These are phyloP conservation scores for Cotoneaster glaucophyllus DNA, from an alignment of 306 rosid genomes.

Conservation along the genomic window DNA sequence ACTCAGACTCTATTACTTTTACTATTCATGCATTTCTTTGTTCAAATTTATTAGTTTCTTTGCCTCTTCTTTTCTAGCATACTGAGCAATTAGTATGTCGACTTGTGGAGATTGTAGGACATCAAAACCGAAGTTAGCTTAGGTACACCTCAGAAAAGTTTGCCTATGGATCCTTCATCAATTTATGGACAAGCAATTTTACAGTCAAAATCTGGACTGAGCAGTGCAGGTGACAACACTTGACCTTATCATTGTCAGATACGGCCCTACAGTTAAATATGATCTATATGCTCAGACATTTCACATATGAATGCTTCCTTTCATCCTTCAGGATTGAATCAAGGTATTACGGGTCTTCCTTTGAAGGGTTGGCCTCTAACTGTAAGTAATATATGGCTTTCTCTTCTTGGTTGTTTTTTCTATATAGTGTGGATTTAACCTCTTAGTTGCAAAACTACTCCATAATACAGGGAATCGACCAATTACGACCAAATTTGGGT, in stretches of 20 bases:
- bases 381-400: slow-evolving; percentile 41
- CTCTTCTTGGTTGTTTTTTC: not conserved
- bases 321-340: slow-evolving; percentile 54
- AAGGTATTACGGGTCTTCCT: slow-evolving; percentile 75
- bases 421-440: not conserved
- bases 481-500: slow-evolving; percentile 69
- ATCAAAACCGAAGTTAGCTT: slow-evolving; percentile 65
- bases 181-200: slow-evolving; percentile 79
- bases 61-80: slow-evolving; percentile 12
- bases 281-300: not conserved
- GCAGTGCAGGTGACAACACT: slow-evolving; percentile 54
- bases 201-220: slow-evolving; percentile 83
- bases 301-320: slow-evolving; percentile 2
- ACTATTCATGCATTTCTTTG: slow-evolving; percentile 3
- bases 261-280: not conserved
- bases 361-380: slow-evolving; percentile 97
- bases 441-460: not conserved
- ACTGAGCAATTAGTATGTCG: slow-evolving; percentile 27
- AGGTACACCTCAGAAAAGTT: slow-evolving; percentile 62
- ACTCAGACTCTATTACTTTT: slow-evolving; percentile 17
- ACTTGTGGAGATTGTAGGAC: slow-evolving; percentile 43
- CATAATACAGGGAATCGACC: slow-evolving; percentile 68
- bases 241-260: not conserved
- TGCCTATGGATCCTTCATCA: slow-evolving; percentile 82
- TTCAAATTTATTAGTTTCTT: not conserved